Evolutionary conservation across 345 rosid species (phyloP).

Genomic region (Eucalyptus microcorys): DNA sequence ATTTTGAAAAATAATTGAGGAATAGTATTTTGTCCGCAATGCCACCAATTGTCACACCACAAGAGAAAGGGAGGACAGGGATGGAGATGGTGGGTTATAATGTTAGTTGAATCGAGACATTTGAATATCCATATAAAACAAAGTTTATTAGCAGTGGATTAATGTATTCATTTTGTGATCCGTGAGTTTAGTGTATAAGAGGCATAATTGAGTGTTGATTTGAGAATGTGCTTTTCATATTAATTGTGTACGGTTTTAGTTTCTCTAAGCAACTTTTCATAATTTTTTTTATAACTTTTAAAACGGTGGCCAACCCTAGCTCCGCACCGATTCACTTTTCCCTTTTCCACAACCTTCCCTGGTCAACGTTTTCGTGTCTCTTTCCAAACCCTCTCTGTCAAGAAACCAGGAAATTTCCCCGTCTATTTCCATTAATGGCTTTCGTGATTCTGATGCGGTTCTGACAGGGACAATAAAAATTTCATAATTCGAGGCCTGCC

Average conservation of each 20-base stretch:
- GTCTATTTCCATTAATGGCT: neutral
- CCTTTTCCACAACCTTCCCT: neutral
- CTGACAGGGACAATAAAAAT: neutral
- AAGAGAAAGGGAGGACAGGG: fast-evolving
- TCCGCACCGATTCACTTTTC: neutral
- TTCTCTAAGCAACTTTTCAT: too few species aligned
- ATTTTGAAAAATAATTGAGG: neutral
- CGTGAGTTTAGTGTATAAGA: neutral
- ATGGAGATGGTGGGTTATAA: too few species aligned
- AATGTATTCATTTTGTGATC: too few species aligned
- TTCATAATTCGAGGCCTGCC: neutral
- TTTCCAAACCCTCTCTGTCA: neutral
- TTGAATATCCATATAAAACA: too few species aligned
- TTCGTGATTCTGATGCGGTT: neutral
- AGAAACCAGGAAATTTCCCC: neutral
- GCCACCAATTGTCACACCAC: too few species aligned
- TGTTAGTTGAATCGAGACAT: too few species aligned
- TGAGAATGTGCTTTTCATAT: neutral
- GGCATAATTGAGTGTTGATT: too few species aligned
- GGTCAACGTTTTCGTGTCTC: neutral
- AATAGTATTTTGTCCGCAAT: fast-evolving
- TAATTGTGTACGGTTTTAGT: neutral
- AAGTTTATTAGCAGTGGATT: too few species aligned
- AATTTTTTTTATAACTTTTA: too few species aligned
- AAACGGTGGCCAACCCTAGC: neutral